phyloP scores from a whole-genome alignment of 192 early-diverging fungal species.

The Mortierella hygrophila region DNA sequence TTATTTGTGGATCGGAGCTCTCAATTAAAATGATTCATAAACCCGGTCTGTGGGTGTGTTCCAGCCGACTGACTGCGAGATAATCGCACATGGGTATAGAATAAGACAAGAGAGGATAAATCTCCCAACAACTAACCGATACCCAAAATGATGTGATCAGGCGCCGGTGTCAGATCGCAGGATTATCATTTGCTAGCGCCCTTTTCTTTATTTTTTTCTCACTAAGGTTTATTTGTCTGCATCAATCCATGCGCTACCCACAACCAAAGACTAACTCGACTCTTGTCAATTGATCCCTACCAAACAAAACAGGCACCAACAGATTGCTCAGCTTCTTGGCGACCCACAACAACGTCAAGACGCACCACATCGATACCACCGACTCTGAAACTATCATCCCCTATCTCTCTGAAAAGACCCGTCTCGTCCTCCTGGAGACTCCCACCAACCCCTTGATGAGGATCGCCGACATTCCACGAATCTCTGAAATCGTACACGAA shows the following conservation, averaged over 20 bases:
- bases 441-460: slow-evolving; percentile 98
- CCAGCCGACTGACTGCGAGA: background rate
- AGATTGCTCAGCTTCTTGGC: slow-evolving; percentile 89
- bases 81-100: background rate
- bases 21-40: slow-evolving; percentile 1
- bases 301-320: slow-evolving; percentile 77
- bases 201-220: background rate
- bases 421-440: slow-evolving; percentile 91
- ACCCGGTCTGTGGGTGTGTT: background rate
- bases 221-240: background rate
- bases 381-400: slow-evolving; percentile 68
- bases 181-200: slow-evolving; percentile 25
- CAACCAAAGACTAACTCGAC: background rate
- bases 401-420: slow-evolving; percentile 80
- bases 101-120: background rate
- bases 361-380: slow-evolving; percentile 95
- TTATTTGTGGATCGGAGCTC: background rate
- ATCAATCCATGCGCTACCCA: background rate
- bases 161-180: background rate
- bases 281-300: background rate
- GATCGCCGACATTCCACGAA: slow-evolving; percentile 89
- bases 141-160: slow-evolving; percentile 31
- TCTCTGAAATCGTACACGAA: slow-evolving; percentile 78
- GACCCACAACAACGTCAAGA: slow-evolving; percentile 82
- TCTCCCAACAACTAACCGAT: background rate